phyloP scores from a whole-genome alignment of 2,329 filamentous ascomycete species.

The Ampelomyces quisqualis region DNA sequence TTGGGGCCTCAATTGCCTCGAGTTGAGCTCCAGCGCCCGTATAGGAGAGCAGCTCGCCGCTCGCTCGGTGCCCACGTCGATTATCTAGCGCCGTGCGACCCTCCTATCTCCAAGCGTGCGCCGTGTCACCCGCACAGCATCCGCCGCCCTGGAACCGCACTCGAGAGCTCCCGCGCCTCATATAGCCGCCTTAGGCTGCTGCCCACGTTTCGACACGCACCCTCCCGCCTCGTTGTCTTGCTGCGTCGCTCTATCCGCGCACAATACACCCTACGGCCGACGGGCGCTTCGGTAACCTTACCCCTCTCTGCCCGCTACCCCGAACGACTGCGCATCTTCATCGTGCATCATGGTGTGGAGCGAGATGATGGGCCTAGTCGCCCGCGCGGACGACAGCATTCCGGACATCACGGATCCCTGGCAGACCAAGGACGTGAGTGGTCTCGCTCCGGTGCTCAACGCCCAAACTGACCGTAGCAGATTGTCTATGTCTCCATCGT shows the following conservation, averaged over 20 bases:
- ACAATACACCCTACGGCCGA: constrained; percentile 13
- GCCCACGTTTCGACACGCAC: constrained; percentile 7
- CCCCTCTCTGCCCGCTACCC: constrained; percentile 11
- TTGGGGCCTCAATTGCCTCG: constrained; percentile 9
- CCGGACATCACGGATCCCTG: constrained; percentile 42
- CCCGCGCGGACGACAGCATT: constrained; percentile 30
- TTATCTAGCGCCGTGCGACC: constrained; percentile 38
- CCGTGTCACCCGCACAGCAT: constrained; percentile 30
- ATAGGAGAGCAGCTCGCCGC: constrained; percentile 12
- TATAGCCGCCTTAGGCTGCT: constrained; percentile 9
- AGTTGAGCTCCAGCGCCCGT: constrained; percentile 8
- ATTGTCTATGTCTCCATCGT: constrained; percentile 83
- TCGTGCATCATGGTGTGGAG: constrained; percentile 26
- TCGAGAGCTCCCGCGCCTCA: constrained; percentile 11
- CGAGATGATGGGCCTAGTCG: constrained; percentile 26
- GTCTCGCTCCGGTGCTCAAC: background rate
- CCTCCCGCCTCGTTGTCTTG: constrained; percentile 7
- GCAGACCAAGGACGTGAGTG: constrained; percentile 45
- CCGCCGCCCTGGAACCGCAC: constrained; percentile 23
- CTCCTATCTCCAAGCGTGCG: constrained; percentile 24
- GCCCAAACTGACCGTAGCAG: constrained; percentile 50
- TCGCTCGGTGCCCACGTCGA: constrained; percentile 19
- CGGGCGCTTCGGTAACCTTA: constrained; percentile 9
- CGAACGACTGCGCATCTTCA: constrained; percentile 17
- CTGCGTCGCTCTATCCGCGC: constrained; percentile 4